Percentiles rank a stretch among this genome's conserved stretches.
These are phyloP conservation scores for Yamadazyma atlantica DNA, from an alignment of 1,139 yeast genomes.

Conservation along the genomic window DNA sequence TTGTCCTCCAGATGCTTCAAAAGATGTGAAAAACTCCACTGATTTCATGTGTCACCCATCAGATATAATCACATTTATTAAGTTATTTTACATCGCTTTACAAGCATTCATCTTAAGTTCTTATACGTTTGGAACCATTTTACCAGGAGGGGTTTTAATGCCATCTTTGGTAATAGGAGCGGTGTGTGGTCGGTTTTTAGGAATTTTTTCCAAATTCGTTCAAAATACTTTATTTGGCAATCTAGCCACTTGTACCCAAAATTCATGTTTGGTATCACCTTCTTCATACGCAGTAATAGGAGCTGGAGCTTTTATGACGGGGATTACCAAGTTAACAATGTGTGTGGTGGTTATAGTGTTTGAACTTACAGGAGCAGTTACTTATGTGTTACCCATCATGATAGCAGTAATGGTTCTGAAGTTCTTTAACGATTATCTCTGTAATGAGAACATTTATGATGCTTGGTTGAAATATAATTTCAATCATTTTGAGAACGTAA, in stretches of 20 bases:
- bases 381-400: slow-evolving; percentile 62
- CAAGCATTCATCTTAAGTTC: slow-evolving; percentile 56
- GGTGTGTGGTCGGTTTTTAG: slow-evolving; percentile 64
- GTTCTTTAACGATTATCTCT: slow-evolving; percentile 47
- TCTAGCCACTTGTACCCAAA: slow-evolving; percentile 49
- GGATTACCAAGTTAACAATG: slow-evolving; percentile 56
- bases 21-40: slow-evolving; percentile 20
- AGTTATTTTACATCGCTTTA: slow-evolving; percentile 45
- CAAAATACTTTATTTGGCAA: slow-evolving; percentile 46
- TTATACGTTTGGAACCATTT: slow-evolving; percentile 59
- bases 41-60: slow-evolving; percentile 40
- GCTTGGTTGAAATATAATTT: slow-evolving; percentile 36
- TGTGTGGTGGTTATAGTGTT: slow-evolving; percentile 57
- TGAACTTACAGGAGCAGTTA: slow-evolving; percentile 60
- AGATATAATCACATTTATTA: slow-evolving; percentile 25
- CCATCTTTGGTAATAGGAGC: slow-evolving; percentile 74
- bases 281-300: slow-evolving; percentile 64
- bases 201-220: slow-evolving; percentile 53
- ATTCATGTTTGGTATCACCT: slow-evolving; percentile 55
- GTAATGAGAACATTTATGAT: slow-evolving; percentile 51
- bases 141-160: slow-evolving; percentile 69
- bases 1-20: slow-evolving; percentile 38
- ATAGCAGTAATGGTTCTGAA: slow-evolving; percentile 54
- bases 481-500: slow-evolving; percentile 7
- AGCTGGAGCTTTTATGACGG: slow-evolving; percentile 58